phyloP scores from a whole-genome alignment of 805 yeast genomes.

The Metschnikowia shivogae region DNA sequence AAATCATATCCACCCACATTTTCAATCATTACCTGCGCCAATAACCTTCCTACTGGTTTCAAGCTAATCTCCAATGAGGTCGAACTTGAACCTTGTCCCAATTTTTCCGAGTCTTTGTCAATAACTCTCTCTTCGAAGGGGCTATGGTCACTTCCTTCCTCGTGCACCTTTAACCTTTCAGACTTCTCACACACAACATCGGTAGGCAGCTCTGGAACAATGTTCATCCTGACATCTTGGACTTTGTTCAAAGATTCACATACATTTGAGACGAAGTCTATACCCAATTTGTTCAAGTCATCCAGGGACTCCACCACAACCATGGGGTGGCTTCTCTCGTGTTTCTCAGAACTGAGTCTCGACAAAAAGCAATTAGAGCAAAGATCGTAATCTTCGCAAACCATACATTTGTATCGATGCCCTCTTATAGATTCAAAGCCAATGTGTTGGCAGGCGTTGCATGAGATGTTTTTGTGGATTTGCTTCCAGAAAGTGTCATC shows the following conservation, averaged over 20 bases:
- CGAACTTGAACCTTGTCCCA: not conserved
- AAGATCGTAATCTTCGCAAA: conserved; percentile 15
- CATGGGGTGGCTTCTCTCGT: conserved; percentile 14
- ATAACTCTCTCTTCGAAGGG: too few species aligned
- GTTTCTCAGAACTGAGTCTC: conserved; percentile 1
- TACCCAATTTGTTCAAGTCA: not conserved
- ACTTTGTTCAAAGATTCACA: not conserved
- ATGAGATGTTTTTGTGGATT: conserved; percentile 26
- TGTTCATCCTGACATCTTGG: not conserved
- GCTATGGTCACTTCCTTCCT: too few species aligned
- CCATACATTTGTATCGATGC: conserved; percentile 15
- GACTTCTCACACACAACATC: too few species aligned
- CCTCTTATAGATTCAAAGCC: conserved; percentile 7
- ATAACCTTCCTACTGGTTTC: conserved; percentile 26
- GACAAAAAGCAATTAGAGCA: conserved; percentile 11
- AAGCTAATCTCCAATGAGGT: not conserved
- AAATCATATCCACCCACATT: conserved; percentile 25
- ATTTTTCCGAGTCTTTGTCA: not conserved
- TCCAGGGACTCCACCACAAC: conserved; percentile 6
- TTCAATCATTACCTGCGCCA: conserved; percentile 30
- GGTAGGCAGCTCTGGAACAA: too few species aligned
- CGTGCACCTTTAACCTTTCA: too few species aligned
- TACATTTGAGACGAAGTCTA: not conserved
- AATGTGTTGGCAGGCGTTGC: conserved; percentile 34
- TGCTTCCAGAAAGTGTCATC: not conserved